Base-by-base conservation (phyloP, 495 filamentous ascomycete species). In the Aspergillus cavernicola region DNA sequence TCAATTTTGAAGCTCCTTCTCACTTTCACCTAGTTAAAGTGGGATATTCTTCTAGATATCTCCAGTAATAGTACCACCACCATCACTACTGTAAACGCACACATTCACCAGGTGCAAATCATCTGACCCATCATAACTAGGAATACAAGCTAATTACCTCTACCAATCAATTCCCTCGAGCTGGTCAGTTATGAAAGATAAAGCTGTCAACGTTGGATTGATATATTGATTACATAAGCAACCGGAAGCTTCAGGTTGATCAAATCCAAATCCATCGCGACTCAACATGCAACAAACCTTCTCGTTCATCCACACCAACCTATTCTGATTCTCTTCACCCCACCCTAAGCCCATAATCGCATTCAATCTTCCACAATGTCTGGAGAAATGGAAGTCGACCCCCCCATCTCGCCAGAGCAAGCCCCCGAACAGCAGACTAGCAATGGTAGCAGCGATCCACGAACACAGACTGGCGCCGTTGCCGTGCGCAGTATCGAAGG, bases 401-500 rank as follows among this genome's bases (percentile, higher is more conserved):
- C 76, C 29, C 76, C 76, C 35, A 65, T 74, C 45, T 57, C 70
- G 40, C 71, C 65, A 12, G 77, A 82, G 54, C 74, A 73, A 49
- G 62, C 58, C 36, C 63, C 70, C 57, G 68, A 54, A 36, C 41
- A 68, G 53, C 66, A 78, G 49, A 55, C 78, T 55, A 84, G 84
- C 61, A 75, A 78, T 61, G 71, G 77, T 57, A 78, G 79, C 63
- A 85, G 85, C 53, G 82, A 85, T 53, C 70, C 80, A 18, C 84
- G 86, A 65, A 96, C 92, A 40, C 77, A 82, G 54, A 75, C 82
- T 47, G 88, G 87, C 55, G 90, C 92, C 23, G 90, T 88, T 6
- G 95, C 92, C 12, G 95, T 99, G 46, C 90, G 95, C 68, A 95
- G 89, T 56, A 97, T 99, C 67, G 95, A 99, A 69, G 95, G 95